A percentile compares a stretch with the other conserved stretches of the same genome.
These are phyloP conservation scores for Stereocaulon alpinum DNA, from an alignment of 495 filamentous ascomycete species.

Conservation along the genomic window DNA sequence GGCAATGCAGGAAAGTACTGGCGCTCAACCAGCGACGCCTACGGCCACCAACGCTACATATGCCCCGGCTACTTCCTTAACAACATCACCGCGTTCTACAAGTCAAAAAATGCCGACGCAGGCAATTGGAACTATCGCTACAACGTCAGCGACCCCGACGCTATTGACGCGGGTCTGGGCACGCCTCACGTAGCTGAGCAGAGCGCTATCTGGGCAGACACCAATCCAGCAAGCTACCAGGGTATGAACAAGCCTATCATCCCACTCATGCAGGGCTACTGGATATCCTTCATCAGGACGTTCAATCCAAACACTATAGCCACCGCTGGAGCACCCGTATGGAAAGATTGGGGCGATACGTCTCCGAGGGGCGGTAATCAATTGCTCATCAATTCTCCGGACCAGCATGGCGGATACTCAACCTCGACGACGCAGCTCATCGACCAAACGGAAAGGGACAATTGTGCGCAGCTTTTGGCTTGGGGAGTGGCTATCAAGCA, in stretches of 20 bases:
- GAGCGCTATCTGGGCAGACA: constrained; percentile 48
- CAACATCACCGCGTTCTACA: constrained; percentile 27
- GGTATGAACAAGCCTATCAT: constrained; percentile 41
- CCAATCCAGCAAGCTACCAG: constrained; percentile 45
- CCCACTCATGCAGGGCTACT: constrained; percentile 54
- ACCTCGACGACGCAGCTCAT: background rate
- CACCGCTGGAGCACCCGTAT: constrained; percentile 34
- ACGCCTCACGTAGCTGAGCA: constrained; percentile 53
- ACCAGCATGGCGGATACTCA: background rate
- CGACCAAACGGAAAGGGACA: background rate
- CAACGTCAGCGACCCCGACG: constrained; percentile 44
- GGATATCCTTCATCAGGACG: constrained; percentile 55
- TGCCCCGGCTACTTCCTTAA: constrained; percentile 55
- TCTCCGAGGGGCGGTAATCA: constrained; percentile 8
- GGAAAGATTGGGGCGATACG: constrained; percentile 35
- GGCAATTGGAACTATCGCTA: constrained; percentile 55
- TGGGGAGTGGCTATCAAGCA: constrained; percentile 3
- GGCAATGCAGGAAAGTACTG: constrained; percentile 38
- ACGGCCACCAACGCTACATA: constrained; percentile 66
- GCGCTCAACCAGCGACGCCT: constrained; percentile 49
- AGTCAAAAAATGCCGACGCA: constrained; percentile 18
- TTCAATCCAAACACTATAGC: constrained; percentile 53
- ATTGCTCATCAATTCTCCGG: background rate
- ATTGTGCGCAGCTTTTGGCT: background rate
- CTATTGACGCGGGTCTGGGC: constrained; percentile 43